Conservation (phyloP, 2,329 filamentous ascomycete genomes). For the Aspergillus sp. region DNA sequence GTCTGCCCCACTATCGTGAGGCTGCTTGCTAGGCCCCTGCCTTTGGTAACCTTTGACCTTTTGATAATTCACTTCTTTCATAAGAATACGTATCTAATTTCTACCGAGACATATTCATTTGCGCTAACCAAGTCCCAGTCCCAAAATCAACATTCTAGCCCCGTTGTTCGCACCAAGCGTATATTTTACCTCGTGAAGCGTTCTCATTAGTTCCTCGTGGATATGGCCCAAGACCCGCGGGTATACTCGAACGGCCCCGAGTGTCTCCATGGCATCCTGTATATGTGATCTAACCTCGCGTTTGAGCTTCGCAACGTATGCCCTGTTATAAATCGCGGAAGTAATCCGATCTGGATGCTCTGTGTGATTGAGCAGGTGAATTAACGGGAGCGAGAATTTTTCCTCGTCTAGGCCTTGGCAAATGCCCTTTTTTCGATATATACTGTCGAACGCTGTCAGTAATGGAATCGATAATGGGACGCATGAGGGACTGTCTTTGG, state of each 20-base stretch:
- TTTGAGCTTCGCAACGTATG: neutral
- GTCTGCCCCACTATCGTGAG: too few species aligned
- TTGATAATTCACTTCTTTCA: too few species aligned
- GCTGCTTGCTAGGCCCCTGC: too few species aligned
- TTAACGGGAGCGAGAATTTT: constrained; percentile 89
- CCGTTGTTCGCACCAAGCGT: neutral
- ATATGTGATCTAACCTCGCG: neutral
- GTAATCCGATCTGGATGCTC: neutral
- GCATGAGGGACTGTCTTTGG: neutral
- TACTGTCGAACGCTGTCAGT: constrained; percentile 51
- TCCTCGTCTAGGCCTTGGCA: constrained; percentile 60
- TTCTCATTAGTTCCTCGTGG: neutral
- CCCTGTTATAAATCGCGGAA: neutral
- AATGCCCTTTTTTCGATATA: constrained; percentile 80
- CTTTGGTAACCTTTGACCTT: too few species aligned
- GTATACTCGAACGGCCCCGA: neutral
- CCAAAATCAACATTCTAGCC: neutral
- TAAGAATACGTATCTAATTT: too few species aligned
- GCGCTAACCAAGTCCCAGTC: neutral
- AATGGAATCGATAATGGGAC: neutral
- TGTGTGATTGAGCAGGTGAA: constrained; percentile 53
- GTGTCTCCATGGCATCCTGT: neutral
- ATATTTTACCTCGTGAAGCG: neutral
- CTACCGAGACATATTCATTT: too few species aligned
- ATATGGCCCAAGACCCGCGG: neutral